Evolutionary conservation across 148 eudicot genomes (phyloP).

Genomic region (Vaccinium myrtillus): DNA sequence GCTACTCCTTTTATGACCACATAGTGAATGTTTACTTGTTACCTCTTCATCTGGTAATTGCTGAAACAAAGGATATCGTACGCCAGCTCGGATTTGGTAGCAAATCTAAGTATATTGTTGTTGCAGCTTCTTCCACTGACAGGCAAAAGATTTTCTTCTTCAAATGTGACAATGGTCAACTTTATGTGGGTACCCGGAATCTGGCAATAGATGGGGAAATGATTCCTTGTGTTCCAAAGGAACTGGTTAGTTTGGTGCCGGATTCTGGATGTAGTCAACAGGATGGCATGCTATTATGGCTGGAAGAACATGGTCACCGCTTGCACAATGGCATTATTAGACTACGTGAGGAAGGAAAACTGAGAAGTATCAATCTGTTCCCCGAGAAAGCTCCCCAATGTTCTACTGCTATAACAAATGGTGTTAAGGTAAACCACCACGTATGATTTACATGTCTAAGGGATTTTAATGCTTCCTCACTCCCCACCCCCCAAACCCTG

Average conservation of each 20-base stretch:
- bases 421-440: slow-evolving; percentile 65
- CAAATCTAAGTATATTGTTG: slow-evolving; percentile 45
- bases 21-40: slow-evolving; percentile 63
- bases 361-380: slow-evolving; percentile 57
- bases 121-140: slow-evolving; percentile 49
- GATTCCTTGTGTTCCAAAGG: slow-evolving; percentile 85
- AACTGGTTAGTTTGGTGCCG: slow-evolving; percentile 38
- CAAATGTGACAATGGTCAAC: slow-evolving; percentile 62
- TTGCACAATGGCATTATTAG: slow-evolving; percentile 59
- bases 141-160: slow-evolving; percentile 55
- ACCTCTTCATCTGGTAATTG: slow-evolving; percentile 38
- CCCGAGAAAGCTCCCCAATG: slow-evolving; percentile 74
- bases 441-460: neutral
- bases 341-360: slow-evolving; percentile 47
- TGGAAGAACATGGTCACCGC: slow-evolving; percentile 88
- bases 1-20: slow-evolving; percentile 61
- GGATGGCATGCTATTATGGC: slow-evolving; percentile 85
- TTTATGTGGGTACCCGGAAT: slow-evolving; percentile 69
- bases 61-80: slow-evolving; percentile 33
- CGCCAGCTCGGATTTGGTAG: slow-evolving; percentile 30
- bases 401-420: slow-evolving; percentile 68
- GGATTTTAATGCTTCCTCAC: neutral
- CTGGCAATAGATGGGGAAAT: slow-evolving; percentile 55
- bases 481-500: too few species aligned
- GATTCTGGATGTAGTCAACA: slow-evolving; percentile 30